Evolutionary conservation across 768 basidiomycete species (phyloP).

Genomic region (Suillus subaureus): DNA sequence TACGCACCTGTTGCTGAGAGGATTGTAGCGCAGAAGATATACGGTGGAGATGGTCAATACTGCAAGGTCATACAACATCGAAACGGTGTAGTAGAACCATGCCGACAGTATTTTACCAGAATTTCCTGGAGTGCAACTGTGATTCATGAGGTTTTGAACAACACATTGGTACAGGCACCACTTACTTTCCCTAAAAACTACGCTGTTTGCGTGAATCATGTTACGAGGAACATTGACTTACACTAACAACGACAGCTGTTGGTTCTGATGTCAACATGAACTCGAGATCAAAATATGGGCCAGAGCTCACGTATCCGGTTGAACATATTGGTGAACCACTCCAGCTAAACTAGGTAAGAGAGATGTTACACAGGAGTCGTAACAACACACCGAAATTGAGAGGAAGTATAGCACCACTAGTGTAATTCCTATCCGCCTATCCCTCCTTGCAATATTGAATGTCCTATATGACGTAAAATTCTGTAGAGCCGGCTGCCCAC

Average conservation of each 20-base stretch:
- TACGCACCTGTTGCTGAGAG: constrained; percentile 29
- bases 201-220: background rate
- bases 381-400: constrained; percentile 42
- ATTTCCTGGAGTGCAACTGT: constrained; percentile 51
- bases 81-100: constrained; percentile 60
- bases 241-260: constrained; percentile 22
- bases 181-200: constrained; percentile 40
- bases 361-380: background rate
- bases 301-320: constrained; percentile 48
- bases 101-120: constrained; percentile 37
- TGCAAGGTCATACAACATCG: constrained; percentile 59
- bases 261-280: constrained; percentile 12
- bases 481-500: background rate
- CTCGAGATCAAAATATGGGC: constrained; percentile 6
- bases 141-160: constrained; percentile 1
- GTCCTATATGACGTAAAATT: constrained; percentile 40
- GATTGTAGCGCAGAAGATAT: constrained; percentile 51
- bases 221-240: constrained; percentile 18
- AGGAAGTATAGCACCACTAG: constrained; percentile 43
- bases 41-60: constrained; percentile 52
- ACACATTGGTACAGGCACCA: constrained; percentile 1
- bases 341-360: constrained; percentile 38
- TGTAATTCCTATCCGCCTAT: constrained; percentile 39
- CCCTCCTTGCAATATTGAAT: constrained; percentile 58
- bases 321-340: constrained; percentile 61